These are phyloP conservation scores for Saksenaea oblongispora DNA, from an alignment of 371 early-diverging fungal genomes.

Conservation along the genomic window DNA sequence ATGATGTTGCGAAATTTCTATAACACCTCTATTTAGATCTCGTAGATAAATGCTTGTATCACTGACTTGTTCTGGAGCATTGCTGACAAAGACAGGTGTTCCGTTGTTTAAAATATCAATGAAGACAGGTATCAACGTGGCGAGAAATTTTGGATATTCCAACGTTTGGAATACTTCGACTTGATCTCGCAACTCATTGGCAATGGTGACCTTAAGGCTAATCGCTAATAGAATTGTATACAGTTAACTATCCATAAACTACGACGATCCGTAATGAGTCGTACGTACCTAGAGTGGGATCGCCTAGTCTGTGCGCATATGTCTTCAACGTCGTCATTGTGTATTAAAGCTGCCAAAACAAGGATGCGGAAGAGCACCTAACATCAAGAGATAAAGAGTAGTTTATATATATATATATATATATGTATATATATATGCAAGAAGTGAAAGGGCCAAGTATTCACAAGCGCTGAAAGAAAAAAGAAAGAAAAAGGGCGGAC, in stretches of 20 bases:
- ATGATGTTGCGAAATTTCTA: constrained; percentile 92
- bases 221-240: constrained; percentile 25
- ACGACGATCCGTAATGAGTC: background rate
- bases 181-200: constrained; percentile 89
- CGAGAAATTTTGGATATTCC: constrained; percentile 81
- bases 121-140: constrained; percentile 83
- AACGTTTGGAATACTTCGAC: constrained; percentile 86
- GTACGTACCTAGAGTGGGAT: constrained; percentile 56
- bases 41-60: background rate
- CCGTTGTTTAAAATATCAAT: constrained; percentile 74
- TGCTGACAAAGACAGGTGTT: constrained; percentile 79
- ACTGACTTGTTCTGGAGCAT: constrained; percentile 82
- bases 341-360: constrained; percentile 1
- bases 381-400: background rate
- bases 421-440: background rate
- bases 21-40: background rate
- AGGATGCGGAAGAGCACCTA: background rate
- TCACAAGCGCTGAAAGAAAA: constrained; percentile 7
- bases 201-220: constrained; percentile 79
- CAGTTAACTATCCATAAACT: background rate
- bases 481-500: constrained; percentile 7
- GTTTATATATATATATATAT: background rate
- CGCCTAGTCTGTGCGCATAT: constrained; percentile 68
- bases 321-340: constrained; percentile 63
- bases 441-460: background rate